phyloP scores from a whole-genome alignment of 73 alveolate genomes.

The Paramecium caudatum region DNA sequence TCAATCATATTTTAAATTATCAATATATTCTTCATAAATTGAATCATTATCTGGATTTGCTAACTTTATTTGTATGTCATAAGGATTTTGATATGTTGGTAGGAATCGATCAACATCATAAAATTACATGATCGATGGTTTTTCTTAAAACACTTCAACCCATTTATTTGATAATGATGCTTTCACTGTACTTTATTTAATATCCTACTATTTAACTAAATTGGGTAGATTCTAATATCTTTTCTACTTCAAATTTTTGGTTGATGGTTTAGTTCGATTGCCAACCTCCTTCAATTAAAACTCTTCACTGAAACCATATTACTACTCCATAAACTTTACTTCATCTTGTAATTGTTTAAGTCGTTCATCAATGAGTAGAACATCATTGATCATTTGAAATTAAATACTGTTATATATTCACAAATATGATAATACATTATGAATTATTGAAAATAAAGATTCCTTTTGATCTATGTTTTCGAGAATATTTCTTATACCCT shows the following conservation, averaged over 20 bases:
- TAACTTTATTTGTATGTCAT: slow-evolving; percentile 30
- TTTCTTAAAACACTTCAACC: slow-evolving; percentile 61
- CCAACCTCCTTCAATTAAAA: slow-evolving; percentile 26
- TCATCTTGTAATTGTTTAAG: slow-evolving; percentile 34
- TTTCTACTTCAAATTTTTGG: neutral
- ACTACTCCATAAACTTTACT: slow-evolving; percentile 24
- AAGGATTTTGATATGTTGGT: slow-evolving; percentile 31
- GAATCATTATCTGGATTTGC: neutral
- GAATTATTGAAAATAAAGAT: slow-evolving; percentile 18
- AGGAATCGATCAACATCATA: slow-evolving; percentile 45
- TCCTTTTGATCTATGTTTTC: neutral
- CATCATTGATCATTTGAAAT: slow-evolving; percentile 33
- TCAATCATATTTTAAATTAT: slow-evolving; percentile 59
- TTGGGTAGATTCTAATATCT: slow-evolving; percentile 45
- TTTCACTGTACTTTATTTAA: neutral
- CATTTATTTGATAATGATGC: slow-evolving; percentile 56
- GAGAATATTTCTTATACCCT: neutral
- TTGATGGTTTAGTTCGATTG: neutral
- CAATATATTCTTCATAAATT: slow-evolving; percentile 44
- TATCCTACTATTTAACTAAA: neutral
- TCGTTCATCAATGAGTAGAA: slow-evolving; percentile 41
- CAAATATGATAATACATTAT: slow-evolving; percentile 43
- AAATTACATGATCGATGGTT: slow-evolving; percentile 48
- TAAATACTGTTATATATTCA: too few relatives aligned
- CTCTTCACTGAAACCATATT: slow-evolving; percentile 53